Base-by-base conservation (phyloP, 345 rosid species). In the Eucalyptus viminalis region DNA sequence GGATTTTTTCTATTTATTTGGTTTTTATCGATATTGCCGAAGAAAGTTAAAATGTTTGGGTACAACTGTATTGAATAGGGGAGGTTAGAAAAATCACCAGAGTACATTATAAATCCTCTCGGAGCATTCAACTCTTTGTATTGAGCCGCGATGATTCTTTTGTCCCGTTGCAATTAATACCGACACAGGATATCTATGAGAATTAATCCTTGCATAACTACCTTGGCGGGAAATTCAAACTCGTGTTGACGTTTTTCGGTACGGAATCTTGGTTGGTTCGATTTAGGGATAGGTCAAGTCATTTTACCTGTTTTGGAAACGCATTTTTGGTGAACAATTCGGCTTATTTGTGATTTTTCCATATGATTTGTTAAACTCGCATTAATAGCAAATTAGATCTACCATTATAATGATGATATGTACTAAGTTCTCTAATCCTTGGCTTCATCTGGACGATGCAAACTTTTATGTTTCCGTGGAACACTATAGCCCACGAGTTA, bases 91-190 rank as follows among this genome's bases (percentile, higher is more conserved):
- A 19, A 37, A 6, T 37, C 0, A 37, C 12, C 13, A 6, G 2
- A 4, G 3, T 6, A 69, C 2, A 25, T 21, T 76, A 76, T 12
- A 6, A 7, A 22, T 21, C 15, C 9, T 21, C 29, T 22, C 1
- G 3, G 0, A 40, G 6, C 47, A 40, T 76, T 40, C 47, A 14
- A 6, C 85, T 11, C 15, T 3, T 21, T 40, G 29, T 21, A 6
- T 21, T 40, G 47, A 40, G 85, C 3, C 16, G 2, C 0, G 27
- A 21, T 5, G 0, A 8, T 17, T 34, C 4, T 34, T 6, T 21
- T 31, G 24, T 34, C 45, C 14, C 8, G 2, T 72, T 37, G 7
- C 44, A 19, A 10, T 72, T 72, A 10, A 72, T 72, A 34, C 3
- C 6, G 22, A 67, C 5, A 16, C 6, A 15, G 2, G 3, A 34